Base-by-base conservation (phyloP, 805 yeast species). In the Jamesozyma jinghongensis region DNA sequence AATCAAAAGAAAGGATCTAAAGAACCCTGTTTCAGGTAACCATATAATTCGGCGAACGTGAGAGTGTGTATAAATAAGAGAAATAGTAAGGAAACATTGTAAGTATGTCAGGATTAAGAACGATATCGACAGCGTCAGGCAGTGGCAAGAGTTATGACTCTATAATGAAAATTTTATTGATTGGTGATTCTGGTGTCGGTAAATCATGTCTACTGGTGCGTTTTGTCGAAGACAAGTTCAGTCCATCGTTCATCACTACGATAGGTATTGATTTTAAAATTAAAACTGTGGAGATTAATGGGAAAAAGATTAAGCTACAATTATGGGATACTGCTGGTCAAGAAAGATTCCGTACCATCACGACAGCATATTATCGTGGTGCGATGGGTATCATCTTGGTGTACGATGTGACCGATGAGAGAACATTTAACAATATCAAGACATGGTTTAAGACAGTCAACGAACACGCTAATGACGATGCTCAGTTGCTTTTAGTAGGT, bases 241-340 rank as follows among this genome's bases (percentile, higher is more conserved):
- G 88, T 56, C 96, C 97, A 4, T 77, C 90, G 17, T 92, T 90
- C 65, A 90, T 90, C 67, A 86, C 97, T 44, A 90, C 98, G 37
- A 92, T 90, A 54, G 97, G 98, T 40, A 90, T 90, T 57, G 97
- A 90, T 63, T 90, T 92, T 75, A 90, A 92, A 69, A 90, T 92
- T 61, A 81, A 96, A 66, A 88, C 96, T 25, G 84, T 88, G 50
- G 96, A 90, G 52, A 74, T 87, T 49, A 87, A 88, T 48, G 95
- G 95, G 38, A 83, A 84, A 65, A 81, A 81, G 49, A 84, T 92
- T 65, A 92, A 92, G 68, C 74, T 90, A 59, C 97, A 92, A 65
- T 83, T 90, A 32, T 83, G 95, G 95, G 96, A 86, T 61, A 86
- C 96, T 26, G 95, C 96, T 1, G 96, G 96, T 16, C 95, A 86